Evolutionary conservation across 2,329 filamentous ascomycete genomes (phyloP).

Genomic region (Trichoderma simmonsii): DNA sequence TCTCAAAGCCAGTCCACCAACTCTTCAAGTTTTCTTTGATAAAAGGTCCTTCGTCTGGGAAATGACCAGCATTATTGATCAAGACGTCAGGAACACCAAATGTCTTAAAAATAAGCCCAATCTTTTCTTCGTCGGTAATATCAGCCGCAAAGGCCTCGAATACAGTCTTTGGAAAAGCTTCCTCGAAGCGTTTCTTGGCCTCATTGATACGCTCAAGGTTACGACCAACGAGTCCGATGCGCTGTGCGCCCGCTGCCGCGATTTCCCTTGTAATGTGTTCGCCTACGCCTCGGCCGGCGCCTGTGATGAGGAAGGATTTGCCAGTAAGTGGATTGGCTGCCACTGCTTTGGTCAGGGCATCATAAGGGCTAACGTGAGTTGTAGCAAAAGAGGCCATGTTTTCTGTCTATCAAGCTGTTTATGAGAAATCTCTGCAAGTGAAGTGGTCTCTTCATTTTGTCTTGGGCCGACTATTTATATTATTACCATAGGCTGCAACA

Average conservation of each 20-base stretch:
- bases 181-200: background rate
- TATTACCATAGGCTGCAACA: background rate
- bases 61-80: background rate
- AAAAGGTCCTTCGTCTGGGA: background rate
- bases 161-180: background rate
- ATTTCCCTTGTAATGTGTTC: background rate
- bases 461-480: background rate
- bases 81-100: background rate
- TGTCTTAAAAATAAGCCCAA: background rate
- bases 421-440: background rate
- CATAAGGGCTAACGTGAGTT: background rate
- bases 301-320: background rate
- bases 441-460: background rate
- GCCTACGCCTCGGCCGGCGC: background rate
- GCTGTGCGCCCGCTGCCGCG: background rate
- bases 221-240: background rate
- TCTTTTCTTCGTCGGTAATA: background rate
- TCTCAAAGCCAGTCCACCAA: background rate
- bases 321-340: background rate
- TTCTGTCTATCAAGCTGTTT: background rate
- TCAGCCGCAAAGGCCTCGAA: background rate
- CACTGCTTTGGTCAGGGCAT: background rate
- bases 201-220: background rate
- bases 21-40: background rate
- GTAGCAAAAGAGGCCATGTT: background rate